Evolutionary conservation across 1,139 yeast genomes (phyloP).

Genomic region (Hyphopichia burtonii): DNA sequence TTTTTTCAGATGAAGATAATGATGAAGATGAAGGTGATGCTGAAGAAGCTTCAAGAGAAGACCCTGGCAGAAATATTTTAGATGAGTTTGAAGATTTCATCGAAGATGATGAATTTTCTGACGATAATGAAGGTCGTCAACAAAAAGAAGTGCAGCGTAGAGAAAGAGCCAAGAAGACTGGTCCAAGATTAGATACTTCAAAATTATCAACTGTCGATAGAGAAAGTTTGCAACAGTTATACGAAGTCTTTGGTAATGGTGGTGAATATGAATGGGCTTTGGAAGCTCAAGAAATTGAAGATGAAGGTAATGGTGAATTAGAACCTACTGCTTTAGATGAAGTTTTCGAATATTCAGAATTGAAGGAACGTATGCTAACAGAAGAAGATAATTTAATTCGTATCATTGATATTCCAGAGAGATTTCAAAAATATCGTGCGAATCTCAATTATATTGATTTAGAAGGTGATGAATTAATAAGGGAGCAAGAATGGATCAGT

Average conservation of each 20-base stretch:
- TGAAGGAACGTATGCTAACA: constrained; percentile 86
- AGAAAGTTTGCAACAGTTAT: constrained; percentile 88
- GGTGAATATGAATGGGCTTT: constrained; percentile 98
- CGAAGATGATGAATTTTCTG: constrained; percentile 94
- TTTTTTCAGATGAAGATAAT: constrained; percentile 83
- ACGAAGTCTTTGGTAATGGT: constrained; percentile 96
- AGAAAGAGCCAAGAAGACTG: constrained; percentile 37
- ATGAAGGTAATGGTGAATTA: constrained; percentile 53
- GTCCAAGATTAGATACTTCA: constrained; percentile 49
- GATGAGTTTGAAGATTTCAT: constrained; percentile 96
- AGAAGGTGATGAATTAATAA: constrained; percentile 62
- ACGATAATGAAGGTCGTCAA: constrained; percentile 65
- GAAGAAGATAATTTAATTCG: constrained; percentile 90
- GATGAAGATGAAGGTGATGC: constrained; percentile 39
- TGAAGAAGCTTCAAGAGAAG: constrained; percentile 35
- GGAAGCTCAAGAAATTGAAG: constrained; percentile 79
- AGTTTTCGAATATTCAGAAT: constrained; percentile 92
- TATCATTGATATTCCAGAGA: constrained; percentile 86
- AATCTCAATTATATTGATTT: constrained; percentile 64
- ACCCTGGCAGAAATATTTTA: constrained; percentile 40
- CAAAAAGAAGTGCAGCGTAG: constrained; percentile 37
- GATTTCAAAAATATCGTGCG: constrained; percentile 77
- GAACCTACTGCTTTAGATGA: constrained; percentile 72
- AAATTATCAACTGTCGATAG: constrained; percentile 81
- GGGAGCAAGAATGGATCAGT: constrained; percentile 80